phyloP scores from a whole-genome alignment of 495 filamentous ascomycete species.

The Annulohypoxylon bovei region DNA sequence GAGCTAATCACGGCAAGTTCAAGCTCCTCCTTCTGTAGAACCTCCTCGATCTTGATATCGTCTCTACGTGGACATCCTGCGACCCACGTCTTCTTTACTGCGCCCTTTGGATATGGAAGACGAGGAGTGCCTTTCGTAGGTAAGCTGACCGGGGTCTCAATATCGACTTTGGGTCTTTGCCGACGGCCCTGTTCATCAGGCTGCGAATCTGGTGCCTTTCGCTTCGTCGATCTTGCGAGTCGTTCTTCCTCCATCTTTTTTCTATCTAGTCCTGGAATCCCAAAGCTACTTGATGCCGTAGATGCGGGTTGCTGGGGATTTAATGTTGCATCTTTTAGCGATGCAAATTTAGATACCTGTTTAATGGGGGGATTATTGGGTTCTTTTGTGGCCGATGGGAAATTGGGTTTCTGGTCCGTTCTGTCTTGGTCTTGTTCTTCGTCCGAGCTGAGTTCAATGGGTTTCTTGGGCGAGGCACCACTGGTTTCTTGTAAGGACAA shows the following conservation, averaged over 20 bases:
- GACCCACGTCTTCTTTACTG: conserved; percentile 85
- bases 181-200: conserved; percentile 14
- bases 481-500: conserved; percentile 52
- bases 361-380: neutral
- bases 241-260: conserved; percentile 89
- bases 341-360: neutral
- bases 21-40: conserved; percentile 76
- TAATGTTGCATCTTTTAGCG: neutral
- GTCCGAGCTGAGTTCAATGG: conserved; percentile 36
- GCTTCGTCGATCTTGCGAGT: conserved; percentile 71
- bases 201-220: conserved; percentile 58
- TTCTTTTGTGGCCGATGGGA: conserved; percentile 21
- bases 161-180: conserved; percentile 43
- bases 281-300: conserved; percentile 7
- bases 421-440: conserved; percentile 42
- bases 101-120: conserved; percentile 73
- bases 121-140: conserved; percentile 8
- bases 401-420: conserved; percentile 28
- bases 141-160: neutral
- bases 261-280: conserved; percentile 69
- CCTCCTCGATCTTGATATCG: conserved; percentile 92
- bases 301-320: conserved; percentile 1
- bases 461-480: conserved; percentile 19
- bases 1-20: conserved; percentile 84
- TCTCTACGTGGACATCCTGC: conserved; percentile 64